phyloP scores from a whole-genome alignment of 1,139 yeast species.

The Scheffersomyces parashehatae region DNA sequence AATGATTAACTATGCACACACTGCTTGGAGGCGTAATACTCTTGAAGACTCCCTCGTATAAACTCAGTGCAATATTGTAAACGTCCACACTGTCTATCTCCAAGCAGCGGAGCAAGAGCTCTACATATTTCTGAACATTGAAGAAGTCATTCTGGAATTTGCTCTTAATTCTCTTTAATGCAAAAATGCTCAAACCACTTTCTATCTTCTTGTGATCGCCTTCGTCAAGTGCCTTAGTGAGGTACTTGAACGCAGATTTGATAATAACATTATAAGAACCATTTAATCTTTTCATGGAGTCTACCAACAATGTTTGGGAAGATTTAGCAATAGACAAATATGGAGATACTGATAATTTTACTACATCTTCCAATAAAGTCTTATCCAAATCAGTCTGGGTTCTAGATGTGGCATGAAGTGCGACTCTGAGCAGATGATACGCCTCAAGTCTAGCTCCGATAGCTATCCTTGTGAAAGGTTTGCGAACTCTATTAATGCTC shows the following conservation, averaged over 20 bases:
- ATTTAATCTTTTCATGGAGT: conserved; percentile 70
- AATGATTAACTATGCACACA: conserved; percentile 54
- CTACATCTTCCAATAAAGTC: conserved; percentile 66
- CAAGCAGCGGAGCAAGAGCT: conserved; percentile 57
- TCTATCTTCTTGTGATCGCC: conserved; percentile 61
- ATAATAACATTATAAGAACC: conserved; percentile 64
- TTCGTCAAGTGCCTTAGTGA: conserved; percentile 49
- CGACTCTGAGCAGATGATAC: conserved; percentile 74
- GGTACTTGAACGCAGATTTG: conserved; percentile 46
- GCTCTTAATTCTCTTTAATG: conserved; percentile 51
- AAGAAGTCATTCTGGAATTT: conserved; percentile 60
- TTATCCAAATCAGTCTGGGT: conserved; percentile 70
- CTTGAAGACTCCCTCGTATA: conserved; percentile 49
- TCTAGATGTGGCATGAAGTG: conserved; percentile 75
- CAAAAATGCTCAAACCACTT: conserved; percentile 64
- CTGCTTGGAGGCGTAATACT: conserved; percentile 59
- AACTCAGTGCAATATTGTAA: conserved; percentile 49
- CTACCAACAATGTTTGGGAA: conserved; percentile 70
- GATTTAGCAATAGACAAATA: conserved; percentile 69
- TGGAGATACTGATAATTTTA: conserved; percentile 64
- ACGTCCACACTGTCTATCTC: conserved; percentile 60
- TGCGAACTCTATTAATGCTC: conserved; percentile 49
- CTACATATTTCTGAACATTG: conserved; percentile 48
- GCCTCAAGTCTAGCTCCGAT: conserved; percentile 76
- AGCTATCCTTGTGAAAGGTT: conserved; percentile 78